Conservation (phyloP, 139 green algal genomes). For the Coelastrella sp. region DNA sequence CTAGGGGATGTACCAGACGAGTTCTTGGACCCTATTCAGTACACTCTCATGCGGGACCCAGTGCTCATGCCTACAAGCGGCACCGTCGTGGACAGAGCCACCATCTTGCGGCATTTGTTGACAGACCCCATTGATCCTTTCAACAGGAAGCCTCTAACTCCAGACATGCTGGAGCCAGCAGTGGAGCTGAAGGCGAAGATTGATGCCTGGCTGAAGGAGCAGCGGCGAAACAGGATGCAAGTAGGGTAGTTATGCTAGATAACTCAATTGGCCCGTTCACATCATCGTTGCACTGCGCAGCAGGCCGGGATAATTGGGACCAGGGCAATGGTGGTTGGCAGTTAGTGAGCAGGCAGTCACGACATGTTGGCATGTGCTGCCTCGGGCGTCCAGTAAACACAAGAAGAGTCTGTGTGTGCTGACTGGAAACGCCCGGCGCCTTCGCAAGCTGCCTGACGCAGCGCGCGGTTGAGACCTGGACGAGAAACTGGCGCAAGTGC, state of each 20-base stretch:
- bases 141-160: constrained; percentile 78
- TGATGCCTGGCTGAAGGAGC: constrained; percentile 74
- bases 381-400: too few relatives aligned
- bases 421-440: too few relatives aligned
- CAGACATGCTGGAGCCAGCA: constrained; percentile 63
- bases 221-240: constrained; percentile 45
- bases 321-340: too few relatives aligned
- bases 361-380: too few relatives aligned
- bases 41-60: constrained; percentile 92
- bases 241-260: not conserved
- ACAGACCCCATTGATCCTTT: constrained; percentile 92
- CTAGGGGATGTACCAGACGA: constrained; percentile 91
- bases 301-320: too few relatives aligned
- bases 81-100: constrained; percentile 81
- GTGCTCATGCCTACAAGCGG: constrained; percentile 84
- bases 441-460: too few relatives aligned
- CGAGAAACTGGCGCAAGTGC: too few relatives aligned
- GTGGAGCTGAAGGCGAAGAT: constrained; percentile 88
- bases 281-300: too few relatives aligned
- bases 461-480: too few relatives aligned
- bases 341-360: too few relatives aligned
- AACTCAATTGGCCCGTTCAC: too few relatives aligned
- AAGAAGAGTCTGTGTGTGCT: too few relatives aligned
- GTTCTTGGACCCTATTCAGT: constrained; percentile 92
- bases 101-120: constrained; percentile 93